A percentile compares a stretch with the other conserved stretches of the same genome.
These are phyloP conservation scores for Datura wrightii DNA, from an alignment of 257 asterid species.

Conservation along the genomic window DNA sequence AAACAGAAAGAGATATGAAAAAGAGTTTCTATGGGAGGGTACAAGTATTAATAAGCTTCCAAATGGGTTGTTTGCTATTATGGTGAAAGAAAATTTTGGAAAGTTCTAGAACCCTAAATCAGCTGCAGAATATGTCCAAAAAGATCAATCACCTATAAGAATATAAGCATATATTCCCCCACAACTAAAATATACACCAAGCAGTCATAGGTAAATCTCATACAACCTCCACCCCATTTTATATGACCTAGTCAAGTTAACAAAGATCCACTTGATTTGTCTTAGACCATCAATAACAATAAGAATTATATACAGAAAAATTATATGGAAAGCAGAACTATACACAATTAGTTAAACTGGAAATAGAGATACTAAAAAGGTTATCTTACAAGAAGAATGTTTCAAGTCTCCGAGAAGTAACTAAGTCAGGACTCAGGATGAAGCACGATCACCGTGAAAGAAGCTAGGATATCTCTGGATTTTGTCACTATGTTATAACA, in stretches of 20 bases:
- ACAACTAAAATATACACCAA: not conserved
- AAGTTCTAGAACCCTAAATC: too few species aligned
- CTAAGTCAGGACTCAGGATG: not conserved
- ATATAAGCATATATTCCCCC: not conserved
- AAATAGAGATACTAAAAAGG: not conserved
- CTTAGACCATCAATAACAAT: not conserved
- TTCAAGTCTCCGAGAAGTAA: not conserved
- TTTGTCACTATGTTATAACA: not conserved
- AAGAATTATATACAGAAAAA: not conserved
- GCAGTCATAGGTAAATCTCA: not conserved
- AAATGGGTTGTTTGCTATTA: not conserved
- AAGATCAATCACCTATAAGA: not conserved
- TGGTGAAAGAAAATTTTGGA: too few species aligned
- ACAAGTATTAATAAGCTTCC: too few species aligned
- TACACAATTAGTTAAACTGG: not conserved
- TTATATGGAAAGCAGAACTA: not conserved
- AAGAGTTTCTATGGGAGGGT: not conserved
- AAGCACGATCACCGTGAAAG: not conserved
- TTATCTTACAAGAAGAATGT: not conserved
- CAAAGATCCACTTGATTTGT: not conserved
- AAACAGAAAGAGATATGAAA: not conserved
- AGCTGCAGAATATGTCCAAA: not conserved
- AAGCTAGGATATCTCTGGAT: not conserved
- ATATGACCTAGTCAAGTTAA: not conserved
- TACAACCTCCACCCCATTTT: not conserved